Conservation (phyloP, 1,139 yeast genomes). For the Wickerhamiella pararugosa region DNA sequence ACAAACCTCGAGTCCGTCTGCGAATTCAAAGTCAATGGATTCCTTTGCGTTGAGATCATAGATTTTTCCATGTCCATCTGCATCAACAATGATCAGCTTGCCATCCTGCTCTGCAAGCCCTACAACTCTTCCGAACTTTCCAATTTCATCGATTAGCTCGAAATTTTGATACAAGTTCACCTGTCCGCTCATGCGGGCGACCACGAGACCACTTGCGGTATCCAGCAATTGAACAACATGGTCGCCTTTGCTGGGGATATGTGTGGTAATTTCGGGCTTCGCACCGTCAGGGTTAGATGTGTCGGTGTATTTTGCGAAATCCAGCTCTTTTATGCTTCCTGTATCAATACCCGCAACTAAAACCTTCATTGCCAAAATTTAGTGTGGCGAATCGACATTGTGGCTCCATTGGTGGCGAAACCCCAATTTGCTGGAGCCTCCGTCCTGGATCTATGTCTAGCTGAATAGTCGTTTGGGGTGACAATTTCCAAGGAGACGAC, state of each 20-base stretch:
- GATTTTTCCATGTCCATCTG: constrained; percentile 12
- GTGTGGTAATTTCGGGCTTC: constrained; percentile 7
- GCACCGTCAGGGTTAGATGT: constrained; percentile 12
- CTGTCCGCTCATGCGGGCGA: constrained; percentile 18
- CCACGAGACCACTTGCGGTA: constrained; percentile 9
- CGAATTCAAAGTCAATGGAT: constrained; percentile 1
- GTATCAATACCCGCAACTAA: constrained; percentile 27
- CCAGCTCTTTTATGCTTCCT: constrained; percentile 19
- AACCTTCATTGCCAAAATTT: constrained; percentile 21
- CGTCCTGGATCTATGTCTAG: too few species aligned
- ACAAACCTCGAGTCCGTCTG: constrained; percentile 6
- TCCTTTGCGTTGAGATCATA: constrained; percentile 8
- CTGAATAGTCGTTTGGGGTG: too few species aligned
- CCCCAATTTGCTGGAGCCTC: too few species aligned
- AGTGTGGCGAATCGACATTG: constrained; percentile 1
- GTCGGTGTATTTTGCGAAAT: constrained; percentile 12
- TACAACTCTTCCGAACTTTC: constrained; percentile 10
- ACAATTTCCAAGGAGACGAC: too few species aligned
- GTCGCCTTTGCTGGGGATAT: constrained; percentile 5
- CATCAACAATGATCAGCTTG: constrained; percentile 10
- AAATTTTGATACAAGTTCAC: constrained; percentile 12
- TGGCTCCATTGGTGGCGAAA: too few species aligned
- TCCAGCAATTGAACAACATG: constrained; percentile 8
- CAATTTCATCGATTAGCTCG: constrained; percentile 10
- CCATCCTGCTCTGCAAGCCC: constrained; percentile 7